Base-by-base conservation (phyloP, 257 asterid genomes). In the Fraxinus cuspidata region DNA sequence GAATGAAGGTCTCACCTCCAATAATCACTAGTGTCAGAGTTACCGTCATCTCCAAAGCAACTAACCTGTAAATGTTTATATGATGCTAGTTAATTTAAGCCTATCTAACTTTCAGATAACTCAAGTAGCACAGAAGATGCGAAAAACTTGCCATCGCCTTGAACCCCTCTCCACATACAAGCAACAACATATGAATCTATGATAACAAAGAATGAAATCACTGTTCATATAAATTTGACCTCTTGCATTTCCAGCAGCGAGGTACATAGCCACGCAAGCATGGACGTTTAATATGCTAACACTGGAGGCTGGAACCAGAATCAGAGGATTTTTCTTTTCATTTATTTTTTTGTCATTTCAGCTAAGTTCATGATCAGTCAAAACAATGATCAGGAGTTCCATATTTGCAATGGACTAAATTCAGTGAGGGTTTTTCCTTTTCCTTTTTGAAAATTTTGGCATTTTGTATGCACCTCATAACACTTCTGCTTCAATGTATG, bases 1-100 rank as follows among this genome's bases (percentile, higher is more conserved):
- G 51, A 73, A 29, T 35, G 49, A 47, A 74, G 47, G 60, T 68
- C 86, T 84, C 75, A 92, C 99, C 92, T 92, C 99, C 99, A 96
- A 60, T 86, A 79, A 77, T 93, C 99, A 68, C 98, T 98, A 34
- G 98, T 96, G 81, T 96, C 99, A 19, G 99, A 96, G 70, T 86
- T 90, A 3, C 86, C 87, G 23, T 96, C 97, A 74, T 89, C 72
- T 44, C 99, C 99, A 81, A 92, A 96, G 88, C 99, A 93, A 84
- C 98, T 96, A 66, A 96, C 97, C 99, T 93, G 90, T 75, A 88
- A 63, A 32, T 63, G 66, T 58, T 47, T 34, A 49, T 21, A 51
- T 53, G 51, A 3, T 11, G 18, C 69, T 72, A 27, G 67, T 74
- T 35, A 74, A 31, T 74, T 69, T 34, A 80, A 16, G 81, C 25